Conservation (phyloP, 2,329 filamentous ascomycete species). For the Thelonectria olida region DNA sequence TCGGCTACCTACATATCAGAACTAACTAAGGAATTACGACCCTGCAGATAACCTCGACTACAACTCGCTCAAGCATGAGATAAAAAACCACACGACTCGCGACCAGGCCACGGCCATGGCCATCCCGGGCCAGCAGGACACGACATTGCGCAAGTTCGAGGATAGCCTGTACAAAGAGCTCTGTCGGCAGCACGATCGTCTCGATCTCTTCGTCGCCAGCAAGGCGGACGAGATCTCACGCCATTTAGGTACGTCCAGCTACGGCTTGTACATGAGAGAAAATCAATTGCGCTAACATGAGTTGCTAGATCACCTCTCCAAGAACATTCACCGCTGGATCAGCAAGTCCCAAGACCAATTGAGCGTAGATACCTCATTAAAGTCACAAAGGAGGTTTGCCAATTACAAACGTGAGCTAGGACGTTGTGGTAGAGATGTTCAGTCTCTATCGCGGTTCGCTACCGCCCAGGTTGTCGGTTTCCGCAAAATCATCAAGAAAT, state of each 20-base stretch:
- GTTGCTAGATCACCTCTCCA: conserved; percentile 57
- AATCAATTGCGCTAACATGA: no score
- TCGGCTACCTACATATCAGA: no score
- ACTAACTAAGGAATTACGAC: neutral
- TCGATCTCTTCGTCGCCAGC: conserved; percentile 80
- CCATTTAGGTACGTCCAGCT: no score
- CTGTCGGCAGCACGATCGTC: conserved; percentile 76
- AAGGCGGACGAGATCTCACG: no score
- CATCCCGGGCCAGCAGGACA: conserved; percentile 77
- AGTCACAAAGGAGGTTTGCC: no score
- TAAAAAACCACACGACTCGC: conserved; percentile 80
- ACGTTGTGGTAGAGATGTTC: no score
- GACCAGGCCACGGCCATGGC: conserved; percentile 75
- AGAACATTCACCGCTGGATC: conserved; percentile 57
- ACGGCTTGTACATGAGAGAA: no score
- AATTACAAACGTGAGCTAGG: no score
- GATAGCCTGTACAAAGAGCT: conserved; percentile 76
- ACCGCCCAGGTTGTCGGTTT: conserved; percentile 80
- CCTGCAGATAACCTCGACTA: conserved; percentile 84
- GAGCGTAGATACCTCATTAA: no score
- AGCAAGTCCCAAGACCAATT: conserved; percentile 44
- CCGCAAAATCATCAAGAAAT: conserved; percentile 86
- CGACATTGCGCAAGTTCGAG: conserved; percentile 70
- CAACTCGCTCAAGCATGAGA: conserved; percentile 84
- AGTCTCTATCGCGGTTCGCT: conserved; percentile 72